Evolutionary conservation across 2,329 filamentous ascomycete species (phyloP).

Genomic region (Neopestalotiopsis sp.): DNA sequence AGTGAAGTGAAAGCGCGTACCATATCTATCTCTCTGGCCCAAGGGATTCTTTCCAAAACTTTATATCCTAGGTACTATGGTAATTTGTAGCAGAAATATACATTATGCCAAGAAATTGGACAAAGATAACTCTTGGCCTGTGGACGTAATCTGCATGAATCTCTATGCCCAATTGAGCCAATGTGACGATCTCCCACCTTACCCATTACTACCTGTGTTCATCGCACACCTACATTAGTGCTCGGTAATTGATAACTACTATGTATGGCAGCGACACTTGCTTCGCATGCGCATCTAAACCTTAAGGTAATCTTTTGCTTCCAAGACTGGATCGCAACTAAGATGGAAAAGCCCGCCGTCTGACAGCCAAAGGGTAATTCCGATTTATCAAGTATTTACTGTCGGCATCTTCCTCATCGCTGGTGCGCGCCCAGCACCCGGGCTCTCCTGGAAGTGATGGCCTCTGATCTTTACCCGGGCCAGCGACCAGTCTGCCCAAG

Average conservation of each 20-base stretch:
- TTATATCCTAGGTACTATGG: too few relatives aligned
- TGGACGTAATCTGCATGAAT: background rate
- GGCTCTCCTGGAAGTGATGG: too few relatives aligned
- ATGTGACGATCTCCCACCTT: background rate
- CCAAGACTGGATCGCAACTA: background rate
- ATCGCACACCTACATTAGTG: background rate
- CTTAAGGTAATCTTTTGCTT: conserved; percentile 1
- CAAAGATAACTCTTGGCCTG: background rate
- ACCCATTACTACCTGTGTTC: background rate
- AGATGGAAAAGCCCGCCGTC: background rate
- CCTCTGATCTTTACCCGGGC: background rate
- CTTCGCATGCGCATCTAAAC: background rate
- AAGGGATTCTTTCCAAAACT: too few relatives aligned
- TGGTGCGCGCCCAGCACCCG: background rate
- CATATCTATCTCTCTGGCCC: too few relatives aligned
- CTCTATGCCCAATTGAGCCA: background rate
- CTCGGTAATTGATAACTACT: background rate
- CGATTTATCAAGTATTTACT: background rate
- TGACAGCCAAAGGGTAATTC: background rate
- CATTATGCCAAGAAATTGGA: background rate
- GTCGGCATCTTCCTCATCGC: background rate
- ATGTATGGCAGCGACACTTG: background rate
- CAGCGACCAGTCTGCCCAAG: background rate
- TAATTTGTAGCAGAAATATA: background rate
- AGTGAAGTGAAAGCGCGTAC: too few relatives aligned